A percentile compares a stretch with the other conserved stretches of the same genome.
Evolutionary conservation across 2,329 filamentous ascomycete species (phyloP).

Genomic region (Aaosphaeria arxii): DNA sequence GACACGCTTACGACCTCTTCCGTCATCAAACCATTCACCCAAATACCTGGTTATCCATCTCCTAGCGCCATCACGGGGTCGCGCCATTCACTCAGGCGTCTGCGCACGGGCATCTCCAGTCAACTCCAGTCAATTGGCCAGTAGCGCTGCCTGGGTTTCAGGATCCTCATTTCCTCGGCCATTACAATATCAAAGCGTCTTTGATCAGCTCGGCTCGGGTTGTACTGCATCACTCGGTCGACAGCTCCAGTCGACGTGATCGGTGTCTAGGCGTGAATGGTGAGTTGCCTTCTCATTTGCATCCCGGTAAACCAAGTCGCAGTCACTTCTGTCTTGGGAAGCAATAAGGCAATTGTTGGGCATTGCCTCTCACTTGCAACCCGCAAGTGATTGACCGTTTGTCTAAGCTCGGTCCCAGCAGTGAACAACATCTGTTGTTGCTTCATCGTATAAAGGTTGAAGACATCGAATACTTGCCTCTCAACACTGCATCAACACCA

Average conservation of each 20-base stretch:
- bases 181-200: constrained; percentile 17
- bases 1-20: constrained; percentile 14
- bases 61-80: constrained; percentile 25
- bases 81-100: constrained; percentile 26
- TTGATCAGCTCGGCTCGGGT: constrained; percentile 29
- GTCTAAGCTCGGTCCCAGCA: too few species aligned
- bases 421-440: too few species aligned
- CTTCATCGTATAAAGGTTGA: too few species aligned
- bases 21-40: constrained; percentile 1
- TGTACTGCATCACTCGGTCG: constrained; percentile 21
- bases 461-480: too few species aligned
- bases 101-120: constrained; percentile 22
- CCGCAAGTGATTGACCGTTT: too few species aligned
- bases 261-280: constrained; percentile 25
- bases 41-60: constrained; percentile 17
- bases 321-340: too few species aligned
- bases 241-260: too few species aligned
- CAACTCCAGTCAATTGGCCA: constrained; percentile 33
- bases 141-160: constrained; percentile 20
- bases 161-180: constrained; percentile 21
- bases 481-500: too few species aligned
- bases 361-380: too few species aligned
- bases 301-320: neutral
- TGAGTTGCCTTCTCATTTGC: constrained; percentile 13
- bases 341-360: too few species aligned